Evolutionary conservation across 2,329 filamentous ascomycete genomes (phyloP).

Genomic region (Pyrenochaeta sp.): DNA sequence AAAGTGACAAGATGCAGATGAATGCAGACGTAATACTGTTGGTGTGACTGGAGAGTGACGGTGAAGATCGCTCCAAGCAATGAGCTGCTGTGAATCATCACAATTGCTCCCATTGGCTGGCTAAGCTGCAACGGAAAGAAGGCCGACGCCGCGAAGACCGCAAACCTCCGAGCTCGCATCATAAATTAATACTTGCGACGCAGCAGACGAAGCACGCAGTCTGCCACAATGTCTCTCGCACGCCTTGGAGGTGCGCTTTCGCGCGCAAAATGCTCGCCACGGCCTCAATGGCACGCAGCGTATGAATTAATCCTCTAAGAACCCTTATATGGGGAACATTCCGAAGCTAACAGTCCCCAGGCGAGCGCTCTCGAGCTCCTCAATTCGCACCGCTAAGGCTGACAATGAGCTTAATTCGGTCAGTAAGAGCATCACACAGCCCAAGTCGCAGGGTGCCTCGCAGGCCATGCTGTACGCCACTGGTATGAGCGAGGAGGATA

Average conservation of each 20-base stretch:
- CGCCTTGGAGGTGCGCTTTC: constrained; percentile 44
- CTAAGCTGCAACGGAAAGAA: constrained; percentile 11
- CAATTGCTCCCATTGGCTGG: constrained; percentile 28
- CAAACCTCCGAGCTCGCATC: constrained; percentile 29
- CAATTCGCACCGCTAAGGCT: constrained; percentile 38
- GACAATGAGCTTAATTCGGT: constrained; percentile 72
- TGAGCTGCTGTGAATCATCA: constrained; percentile 18
- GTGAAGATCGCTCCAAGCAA: neutral
- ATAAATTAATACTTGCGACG: constrained; percentile 35
- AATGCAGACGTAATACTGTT: too few species aligned
- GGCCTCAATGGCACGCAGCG: constrained; percentile 45
- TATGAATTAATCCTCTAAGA: constrained; percentile 19
- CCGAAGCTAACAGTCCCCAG: constrained; percentile 32
- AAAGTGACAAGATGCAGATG: too few species aligned
- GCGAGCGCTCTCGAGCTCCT: constrained; percentile 46
- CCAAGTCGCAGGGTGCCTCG: constrained; percentile 96
- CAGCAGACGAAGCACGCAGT: constrained; percentile 24
- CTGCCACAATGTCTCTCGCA: constrained; percentile 45
- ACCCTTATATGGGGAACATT: neutral
- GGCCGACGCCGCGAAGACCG: constrained; percentile 26
- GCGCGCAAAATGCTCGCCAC: constrained; percentile 40
- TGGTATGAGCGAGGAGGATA: constrained; percentile 82
- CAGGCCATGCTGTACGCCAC: constrained; percentile 99
- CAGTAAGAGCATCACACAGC: constrained; percentile 88
- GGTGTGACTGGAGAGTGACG: neutral